Evolutionary conservation across 345 rosid genomes (phyloP).

Genomic region (Boechera stricta): DNA sequence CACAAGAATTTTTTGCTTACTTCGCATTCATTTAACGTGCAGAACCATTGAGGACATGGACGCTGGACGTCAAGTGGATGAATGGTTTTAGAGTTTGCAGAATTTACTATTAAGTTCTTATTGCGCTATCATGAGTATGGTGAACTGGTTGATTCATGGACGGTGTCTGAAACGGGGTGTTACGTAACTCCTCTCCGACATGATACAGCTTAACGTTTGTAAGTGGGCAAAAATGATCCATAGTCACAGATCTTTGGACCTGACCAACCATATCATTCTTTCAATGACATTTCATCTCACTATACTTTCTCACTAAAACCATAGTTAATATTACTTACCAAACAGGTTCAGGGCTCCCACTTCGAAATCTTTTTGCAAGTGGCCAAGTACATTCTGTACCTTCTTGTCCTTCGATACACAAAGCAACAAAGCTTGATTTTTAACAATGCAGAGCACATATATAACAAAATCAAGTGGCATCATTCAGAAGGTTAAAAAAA

Average conservation of each 20-base stretch:
- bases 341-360: constrained; percentile 50
- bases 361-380: constrained; percentile 63
- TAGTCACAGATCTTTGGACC: constrained; percentile 65
- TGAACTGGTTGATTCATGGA: too few species aligned
- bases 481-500: background rate
- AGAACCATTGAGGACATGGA: too few species aligned
- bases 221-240: constrained; percentile 75
- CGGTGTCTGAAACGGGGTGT: too few species aligned
- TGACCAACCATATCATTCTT: constrained; percentile 47
- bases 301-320: constrained; percentile 5
- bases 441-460: constrained; percentile 7
- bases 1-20: too few species aligned
- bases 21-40: too few species aligned
- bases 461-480: constrained; percentile 2
- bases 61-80: too few species aligned
- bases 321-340: constrained; percentile 56
- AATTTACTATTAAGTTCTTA: too few species aligned
- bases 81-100: too few species aligned
- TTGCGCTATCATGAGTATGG: too few species aligned
- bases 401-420: constrained; percentile 68
- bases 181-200: constrained; percentile 47
- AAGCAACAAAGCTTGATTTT: constrained; percentile 33
- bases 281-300: constrained; percentile 21
- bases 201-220: constrained; percentile 47
- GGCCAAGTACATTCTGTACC: constrained; percentile 68